These are phyloP conservation scores for Malus sylvestris DNA, from an alignment of 306 rosid species.

Conservation along the genomic window DNA sequence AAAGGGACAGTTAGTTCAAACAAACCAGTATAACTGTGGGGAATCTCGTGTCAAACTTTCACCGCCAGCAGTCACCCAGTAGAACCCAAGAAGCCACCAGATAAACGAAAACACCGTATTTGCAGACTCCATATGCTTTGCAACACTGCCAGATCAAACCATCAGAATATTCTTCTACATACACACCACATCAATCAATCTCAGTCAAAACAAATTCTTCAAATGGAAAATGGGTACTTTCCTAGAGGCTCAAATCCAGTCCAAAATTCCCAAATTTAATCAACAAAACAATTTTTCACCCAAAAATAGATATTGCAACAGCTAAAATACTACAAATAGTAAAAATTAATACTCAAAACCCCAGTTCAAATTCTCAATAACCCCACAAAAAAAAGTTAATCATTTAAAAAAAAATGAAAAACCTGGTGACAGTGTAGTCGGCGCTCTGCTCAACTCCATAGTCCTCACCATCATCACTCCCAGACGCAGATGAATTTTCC, in stretches of 20 bases:
- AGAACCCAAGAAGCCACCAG: constrained; percentile 94
- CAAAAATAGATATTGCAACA: neutral
- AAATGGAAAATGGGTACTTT: neutral
- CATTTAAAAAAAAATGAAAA: neutral
- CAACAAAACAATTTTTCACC: neutral
- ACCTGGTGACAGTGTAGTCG: constrained; percentile 45
- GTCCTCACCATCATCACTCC: constrained; percentile 55
- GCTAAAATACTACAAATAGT: neutral
- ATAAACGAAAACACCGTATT: constrained; percentile 73
- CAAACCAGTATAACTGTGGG: constrained; percentile 89
- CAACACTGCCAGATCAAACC: constrained; percentile 37
- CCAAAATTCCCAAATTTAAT: neutral
- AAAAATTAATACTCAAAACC: neutral
- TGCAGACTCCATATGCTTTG: constrained; percentile 68
- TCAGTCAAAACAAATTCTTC: neutral
- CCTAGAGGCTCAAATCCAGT: neutral
- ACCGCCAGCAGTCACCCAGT: constrained; percentile 92
- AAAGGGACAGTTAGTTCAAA: constrained; percentile 5
- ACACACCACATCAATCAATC: neutral
- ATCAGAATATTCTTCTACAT: neutral
- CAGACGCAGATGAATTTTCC: constrained; percentile 53
- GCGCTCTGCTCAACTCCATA: constrained; percentile 19
- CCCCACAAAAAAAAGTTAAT: neutral
- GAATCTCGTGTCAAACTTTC: constrained; percentile 56
- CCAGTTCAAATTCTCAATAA: neutral